Evolutionary conservation across 345 rosid genomes (phyloP), one percentile per base, ranked within the genome.

Genomic region (Aethionema arabicum): DNA sequence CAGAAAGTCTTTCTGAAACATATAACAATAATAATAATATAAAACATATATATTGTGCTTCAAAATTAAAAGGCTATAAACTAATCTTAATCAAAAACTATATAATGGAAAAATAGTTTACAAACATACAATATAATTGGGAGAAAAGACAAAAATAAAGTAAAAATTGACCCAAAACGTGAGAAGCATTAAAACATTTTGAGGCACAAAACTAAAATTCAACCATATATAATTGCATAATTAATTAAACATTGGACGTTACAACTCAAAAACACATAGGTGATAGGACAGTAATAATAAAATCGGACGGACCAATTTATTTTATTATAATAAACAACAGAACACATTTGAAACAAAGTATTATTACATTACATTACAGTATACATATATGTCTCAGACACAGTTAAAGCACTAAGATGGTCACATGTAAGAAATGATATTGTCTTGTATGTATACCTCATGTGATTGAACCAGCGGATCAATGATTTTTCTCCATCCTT

Each of bases 401-500:
- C 41, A 32, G 3, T 31, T n/a, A 40, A 53, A 29, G 37, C 46
- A 49, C 27, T 51, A 13, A 7, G 31, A 47, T 67, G 6, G 2
- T 61, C 58, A 32, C 32, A 52, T 4, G 59, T 31, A 67, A 51
- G 56, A 30, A 45, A 7, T 43, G 48, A 57, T 6, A 5, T 31
- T 12, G 43, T 73, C 62, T 53, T 59, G 50, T 8, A 4, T 37
- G 10, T 37, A 30, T 8, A 31, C 39, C 27, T 58, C 8, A 32
- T 54, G 39, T 56, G 67, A 32, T 14, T 50, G 44, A 21, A 77
- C 49, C 42, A 79, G 64, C 11, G 83, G 75, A 63, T 79, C 83
- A 38, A 82, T 68, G 40, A 68, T 46, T 31, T 61, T 72, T 57
- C 35, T 77, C 83, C 83, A 82, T 37, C 76, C 79, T 14, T 72